phyloP scores from a whole-genome alignment of 805 yeast species.

The Starmerella apicola region DNA sequence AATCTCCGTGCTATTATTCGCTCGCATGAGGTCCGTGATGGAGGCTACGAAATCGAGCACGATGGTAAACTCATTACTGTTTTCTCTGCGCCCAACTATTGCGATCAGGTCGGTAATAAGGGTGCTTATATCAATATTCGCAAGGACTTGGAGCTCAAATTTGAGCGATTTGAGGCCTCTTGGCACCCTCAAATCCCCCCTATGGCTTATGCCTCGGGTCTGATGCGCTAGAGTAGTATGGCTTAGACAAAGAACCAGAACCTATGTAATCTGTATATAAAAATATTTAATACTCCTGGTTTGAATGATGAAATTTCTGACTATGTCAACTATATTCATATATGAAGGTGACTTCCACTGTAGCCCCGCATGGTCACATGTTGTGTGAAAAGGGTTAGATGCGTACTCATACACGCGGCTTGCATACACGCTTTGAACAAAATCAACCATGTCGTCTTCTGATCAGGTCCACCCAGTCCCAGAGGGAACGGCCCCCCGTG shows the following conservation, averaged over 20 bases:
- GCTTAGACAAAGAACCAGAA: neutral
- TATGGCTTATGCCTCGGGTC: conserved; percentile 65
- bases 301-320: too few relatives aligned
- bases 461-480: too few relatives aligned
- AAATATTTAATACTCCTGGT: too few relatives aligned
- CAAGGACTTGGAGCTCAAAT: conserved; percentile 37
- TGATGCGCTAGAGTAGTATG: conserved; percentile 21
- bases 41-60: conserved; percentile 81
- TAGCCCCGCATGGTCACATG: too few relatives aligned
- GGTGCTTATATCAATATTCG: conserved; percentile 80
- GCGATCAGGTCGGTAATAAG: conserved; percentile 80
- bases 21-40: conserved; percentile 91
- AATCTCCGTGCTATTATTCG: conserved; percentile 68
- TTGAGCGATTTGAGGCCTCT: conserved; percentile 61
- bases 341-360: too few relatives aligned
- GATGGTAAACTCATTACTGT: conserved; percentile 78
- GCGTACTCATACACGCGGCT: too few relatives aligned
- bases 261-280: neutral
- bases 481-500: too few relatives aligned
- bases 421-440: too few relatives aligned
- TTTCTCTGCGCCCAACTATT: conserved; percentile 96
- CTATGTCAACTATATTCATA: too few relatives aligned
- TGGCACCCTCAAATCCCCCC: conserved; percentile 87
- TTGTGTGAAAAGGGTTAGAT: too few relatives aligned
- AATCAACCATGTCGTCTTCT: too few relatives aligned